Conservation (phyloP, 495 filamentous ascomycete genomes). For the Podospora comata region DNA sequence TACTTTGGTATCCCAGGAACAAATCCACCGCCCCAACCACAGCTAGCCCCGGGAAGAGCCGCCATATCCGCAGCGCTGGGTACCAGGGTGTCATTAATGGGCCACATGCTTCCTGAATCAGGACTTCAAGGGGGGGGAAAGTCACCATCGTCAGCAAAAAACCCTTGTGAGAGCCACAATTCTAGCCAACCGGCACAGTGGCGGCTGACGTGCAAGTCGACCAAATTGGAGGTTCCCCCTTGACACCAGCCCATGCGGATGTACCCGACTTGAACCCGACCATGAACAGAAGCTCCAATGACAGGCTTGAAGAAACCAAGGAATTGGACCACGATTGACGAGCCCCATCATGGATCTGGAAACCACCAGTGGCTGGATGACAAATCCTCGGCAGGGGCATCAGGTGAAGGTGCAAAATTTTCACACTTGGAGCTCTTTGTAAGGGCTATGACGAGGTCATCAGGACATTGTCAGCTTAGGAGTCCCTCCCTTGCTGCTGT, state of each 20-base stretch:
- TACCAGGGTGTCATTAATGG: neutral
- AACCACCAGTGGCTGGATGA: neutral
- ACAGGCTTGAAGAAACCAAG: neutral
- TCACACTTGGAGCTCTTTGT: neutral
- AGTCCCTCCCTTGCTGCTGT: neutral
- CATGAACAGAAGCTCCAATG: neutral
- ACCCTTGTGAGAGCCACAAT: neutral
- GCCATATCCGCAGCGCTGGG: neutral
- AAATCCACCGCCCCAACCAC: neutral
- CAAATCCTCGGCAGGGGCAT: slow-evolving; percentile 1
- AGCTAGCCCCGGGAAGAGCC: slow-evolving; percentile 3
- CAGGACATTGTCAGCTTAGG: neutral
- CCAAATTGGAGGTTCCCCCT: neutral
- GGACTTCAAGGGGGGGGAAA: neutral
- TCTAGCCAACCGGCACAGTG: neutral
- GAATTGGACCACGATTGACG: neutral
- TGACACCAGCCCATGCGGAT: neutral
- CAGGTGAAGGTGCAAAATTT: slow-evolving; percentile 10
- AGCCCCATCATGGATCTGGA: neutral
- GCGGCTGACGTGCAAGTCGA: neutral
- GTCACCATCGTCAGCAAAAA: neutral
- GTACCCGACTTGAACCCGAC: slow-evolving; percentile 7
- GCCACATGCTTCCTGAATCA: neutral
- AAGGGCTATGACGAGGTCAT: neutral
- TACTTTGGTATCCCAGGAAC: neutral